phyloP scores from a whole-genome alignment of 2,329 filamentous ascomycete species.

The Diaporthe aspalathi region DNA sequence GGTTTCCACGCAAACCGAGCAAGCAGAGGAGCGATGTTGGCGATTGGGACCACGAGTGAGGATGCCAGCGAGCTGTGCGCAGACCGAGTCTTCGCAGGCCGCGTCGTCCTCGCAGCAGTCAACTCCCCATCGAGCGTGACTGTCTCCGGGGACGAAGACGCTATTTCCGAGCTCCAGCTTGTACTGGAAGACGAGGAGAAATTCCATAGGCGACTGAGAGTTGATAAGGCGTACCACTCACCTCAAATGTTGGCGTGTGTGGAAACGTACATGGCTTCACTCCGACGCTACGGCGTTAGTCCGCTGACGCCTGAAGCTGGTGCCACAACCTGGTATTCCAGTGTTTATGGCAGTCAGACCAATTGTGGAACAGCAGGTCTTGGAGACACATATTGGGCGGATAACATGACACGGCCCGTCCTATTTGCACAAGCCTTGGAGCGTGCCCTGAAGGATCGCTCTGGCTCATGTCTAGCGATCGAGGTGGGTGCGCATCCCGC shows the following conservation, averaged over 20 bases:
- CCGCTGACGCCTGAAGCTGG: not conserved
- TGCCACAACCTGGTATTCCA: not conserved
- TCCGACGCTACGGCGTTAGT: not conserved
- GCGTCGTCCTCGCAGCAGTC: conserved; percentile 42
- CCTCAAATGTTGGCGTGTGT: conserved; percentile 52
- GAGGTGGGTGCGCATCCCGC: conserved; percentile 52
- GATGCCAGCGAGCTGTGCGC: conserved; percentile 33
- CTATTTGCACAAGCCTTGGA: conserved; percentile 49
- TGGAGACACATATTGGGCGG: not conserved
- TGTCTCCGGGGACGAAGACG: conserved; percentile 44
- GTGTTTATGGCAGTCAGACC: not conserved
- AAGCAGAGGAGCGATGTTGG: conserved; percentile 42
- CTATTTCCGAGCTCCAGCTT: conserved; percentile 46
- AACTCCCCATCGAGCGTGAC: conserved; percentile 45
- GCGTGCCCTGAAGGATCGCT: conserved; percentile 39
- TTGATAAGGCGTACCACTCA: conserved; percentile 58
- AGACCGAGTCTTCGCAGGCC: conserved; percentile 36
- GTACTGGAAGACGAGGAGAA: conserved; percentile 47
- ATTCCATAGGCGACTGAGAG: conserved; percentile 52
- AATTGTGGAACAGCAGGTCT: not conserved
- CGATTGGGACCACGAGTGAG: conserved; percentile 40
- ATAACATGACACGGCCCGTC: conserved; percentile 47
- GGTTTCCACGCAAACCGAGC: conserved; percentile 41
- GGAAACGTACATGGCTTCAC: conserved; percentile 45
- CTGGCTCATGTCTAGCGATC: conserved; percentile 43